Conservation (phyloP, 768 basidiomycete genomes). For the Boletus rubroflammeus region DNA sequence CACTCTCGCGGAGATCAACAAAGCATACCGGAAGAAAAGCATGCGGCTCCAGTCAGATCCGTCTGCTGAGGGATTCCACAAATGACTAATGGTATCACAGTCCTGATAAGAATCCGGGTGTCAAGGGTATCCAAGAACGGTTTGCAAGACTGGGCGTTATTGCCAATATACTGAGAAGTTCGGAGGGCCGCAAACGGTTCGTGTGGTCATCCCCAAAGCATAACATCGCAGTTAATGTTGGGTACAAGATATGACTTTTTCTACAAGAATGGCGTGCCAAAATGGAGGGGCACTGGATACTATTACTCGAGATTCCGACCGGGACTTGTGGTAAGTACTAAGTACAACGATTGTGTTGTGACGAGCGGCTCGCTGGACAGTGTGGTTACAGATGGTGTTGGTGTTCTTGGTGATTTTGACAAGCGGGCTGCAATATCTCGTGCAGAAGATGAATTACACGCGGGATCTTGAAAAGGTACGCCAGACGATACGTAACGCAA, state of each 20-base stretch:
- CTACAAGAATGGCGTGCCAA: constrained; percentile 96
- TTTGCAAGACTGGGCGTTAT: constrained; percentile 92
- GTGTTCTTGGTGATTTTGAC: constrained; percentile 75
- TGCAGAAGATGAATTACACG: constrained; percentile 74
- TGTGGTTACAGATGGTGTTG: constrained; percentile 57
- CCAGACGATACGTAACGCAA: constrained; percentile 56
- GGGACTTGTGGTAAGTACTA: constrained; percentile 70
- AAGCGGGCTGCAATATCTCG: constrained; percentile 76
- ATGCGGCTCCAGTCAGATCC: constrained; percentile 81
- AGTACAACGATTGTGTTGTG: constrained; percentile 20
- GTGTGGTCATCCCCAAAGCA: constrained; percentile 23
- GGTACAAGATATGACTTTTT: constrained; percentile 81
- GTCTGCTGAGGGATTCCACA: not conserved
- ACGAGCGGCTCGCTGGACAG: not conserved
- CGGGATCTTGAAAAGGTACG: constrained; percentile 71
- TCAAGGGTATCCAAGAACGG: constrained; percentile 78
- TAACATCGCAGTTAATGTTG: constrained; percentile 1
- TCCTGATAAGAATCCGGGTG: constrained; percentile 92
- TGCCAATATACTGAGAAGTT: constrained; percentile 71
- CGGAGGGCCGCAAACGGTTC: constrained; percentile 73
- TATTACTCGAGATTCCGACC: constrained; percentile 96
- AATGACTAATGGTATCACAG: constrained; percentile 38
- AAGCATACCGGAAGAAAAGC: constrained; percentile 90
- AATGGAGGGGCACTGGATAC: constrained; percentile 94
- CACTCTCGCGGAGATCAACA: constrained; percentile 70